Evolutionary conservation across 1,139 yeast species (phyloP), one percentile per base, ranked within the genome.

Genomic region (Pichiaceae sp.): DNA sequence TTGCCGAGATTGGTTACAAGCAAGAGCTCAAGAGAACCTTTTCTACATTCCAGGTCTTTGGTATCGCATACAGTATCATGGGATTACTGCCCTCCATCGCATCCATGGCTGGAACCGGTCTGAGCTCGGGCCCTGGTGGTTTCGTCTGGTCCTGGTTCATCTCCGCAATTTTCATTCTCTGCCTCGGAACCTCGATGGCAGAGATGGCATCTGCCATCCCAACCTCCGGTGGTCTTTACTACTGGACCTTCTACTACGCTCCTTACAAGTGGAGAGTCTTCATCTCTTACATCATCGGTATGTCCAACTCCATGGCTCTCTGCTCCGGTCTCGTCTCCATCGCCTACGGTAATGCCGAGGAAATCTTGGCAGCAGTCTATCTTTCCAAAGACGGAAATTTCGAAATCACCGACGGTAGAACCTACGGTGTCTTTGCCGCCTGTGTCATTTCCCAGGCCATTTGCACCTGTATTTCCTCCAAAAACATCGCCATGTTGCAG

Each of bases 171-270:
- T 72, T 75, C 43, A 70, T 75, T 38, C 56, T 70, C 34, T 55
- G 63, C 16, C 65, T 72, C 29, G 80, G 79, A 20, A 43, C 66
- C 11, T 65, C 78, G 2, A 72, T 80, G 68, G 70, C 82, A 3
- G 78, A 78, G 46, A 57, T 78, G 38, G 79, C 78, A 4, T 70
- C 78, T 24, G 70, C 83, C 5, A 72, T 75, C 48, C 87, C 87
- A 32, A 79, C 87, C 2, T 68, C 78, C 17, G 87, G 87, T 38
- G 87, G 86, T 4, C 62, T 79, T 32, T 77, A 75, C 50, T 70
- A 60, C 44, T 72, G 75, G 75, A 71, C 79, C 2, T 68, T 60
- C 48, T 63, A 68, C 48, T 74, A 70, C 44, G 72, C 82, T 5
- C 82, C 79, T 6, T 57, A 57, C 38, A 52, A 48, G n/a, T 47